A percentile compares a stretch with the other conserved stretches of the same genome.
These are phyloP conservation scores for Agroathelia rolfsii DNA, from an alignment of 1,284 basidiomycete genomes.

Conservation along the genomic window DNA sequence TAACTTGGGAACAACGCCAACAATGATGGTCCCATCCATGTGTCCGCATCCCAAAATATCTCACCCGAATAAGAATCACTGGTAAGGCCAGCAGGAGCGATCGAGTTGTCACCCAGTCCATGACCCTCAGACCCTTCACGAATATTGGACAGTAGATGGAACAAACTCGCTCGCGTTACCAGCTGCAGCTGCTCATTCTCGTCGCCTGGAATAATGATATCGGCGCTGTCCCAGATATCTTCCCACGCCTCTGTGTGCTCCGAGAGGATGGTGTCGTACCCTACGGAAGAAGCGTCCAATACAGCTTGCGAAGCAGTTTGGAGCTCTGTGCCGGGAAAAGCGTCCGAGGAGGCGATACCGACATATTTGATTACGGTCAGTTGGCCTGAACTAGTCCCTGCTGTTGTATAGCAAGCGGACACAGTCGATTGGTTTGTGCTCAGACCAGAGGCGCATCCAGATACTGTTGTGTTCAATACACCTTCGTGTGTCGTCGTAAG, in stretches of 20 bases:
- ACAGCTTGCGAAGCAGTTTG: neutral
- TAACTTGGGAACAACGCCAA: conserved; percentile 2
- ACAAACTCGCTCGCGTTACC: conserved; percentile 1
- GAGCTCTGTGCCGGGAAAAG: conserved; percentile 2
- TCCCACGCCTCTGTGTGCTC: conserved; percentile 2
- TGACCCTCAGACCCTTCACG: neutral
- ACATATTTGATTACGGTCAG: conserved; percentile 3
- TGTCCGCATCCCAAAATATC: conserved; percentile 5
- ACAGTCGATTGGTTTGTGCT: neutral
- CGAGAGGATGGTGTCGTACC: conserved; percentile 1
- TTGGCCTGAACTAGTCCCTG: neutral
- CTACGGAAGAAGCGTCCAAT: neutral
- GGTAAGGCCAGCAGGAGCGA: conserved; percentile 5
- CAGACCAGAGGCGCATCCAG: conserved; percentile 1
- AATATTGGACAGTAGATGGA: conserved; percentile 2
- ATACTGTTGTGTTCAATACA: too few relatives aligned
- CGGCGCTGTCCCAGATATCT: conserved; percentile 1
- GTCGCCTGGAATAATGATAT: conserved; percentile 4
- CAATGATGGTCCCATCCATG: conserved; percentile 4
- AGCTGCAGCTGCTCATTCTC: conserved; percentile 2
- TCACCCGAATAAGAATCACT: conserved; percentile 2
- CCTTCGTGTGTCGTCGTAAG: too few relatives aligned
- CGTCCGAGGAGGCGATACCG: conserved; percentile 4
- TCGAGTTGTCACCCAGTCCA: conserved; percentile 3
- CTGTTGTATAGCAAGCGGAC: neutral